Evolutionary conservation across 1,284 basidiomycete species (phyloP), one percentile per base, ranked within the genome.

Genomic region (Leccinum griseonigrum): DNA sequence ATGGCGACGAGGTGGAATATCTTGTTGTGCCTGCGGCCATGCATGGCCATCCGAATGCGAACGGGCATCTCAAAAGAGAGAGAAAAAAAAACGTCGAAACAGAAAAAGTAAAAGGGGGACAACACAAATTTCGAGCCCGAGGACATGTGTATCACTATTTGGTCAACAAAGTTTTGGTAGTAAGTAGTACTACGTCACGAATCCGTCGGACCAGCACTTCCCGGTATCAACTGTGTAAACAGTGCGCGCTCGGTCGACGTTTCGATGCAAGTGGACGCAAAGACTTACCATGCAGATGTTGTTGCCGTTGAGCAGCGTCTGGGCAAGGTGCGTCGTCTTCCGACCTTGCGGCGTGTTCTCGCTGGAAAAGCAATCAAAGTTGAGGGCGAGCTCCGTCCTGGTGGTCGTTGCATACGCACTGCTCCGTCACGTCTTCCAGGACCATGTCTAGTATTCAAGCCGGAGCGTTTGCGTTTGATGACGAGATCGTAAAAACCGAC

Each of bases 251-350:
- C 52, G 65, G 63, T 60, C 32, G 60, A 57, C 34, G 57, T 57
- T 32, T 22, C 34, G 16, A 34, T 28, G 22, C 9, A 57, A 31
- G 54, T 26, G 4, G 9, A 4, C 9, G 40, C 13, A 26, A 54
- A 54, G 59, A 71, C 81, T 66, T 76, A 97, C 96, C 90, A 99
- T 97, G 73, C 95, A 96, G 61, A 99, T 98, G 69, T 97, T 98
- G 78, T 97, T 98, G 10, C 97, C 97, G 71, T 99, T 99, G 63
- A 99, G 76, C 53, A 99, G 80, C 22, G 97, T 99, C 78, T 98
- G 94, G 4, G 89, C 85, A 26, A 99, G 83, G 64, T 88, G 84
- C 9, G 91, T 97, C 76, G 86, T 88, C 73, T 92, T 94, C 64
- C 82, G 81, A 13, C 96, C 97, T 75, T 91, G 81, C 4, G 92